These are phyloP conservation scores for Takashimella koratensis DNA, from an alignment of 1,284 basidiomycete genomes.

Conservation along the genomic window DNA sequence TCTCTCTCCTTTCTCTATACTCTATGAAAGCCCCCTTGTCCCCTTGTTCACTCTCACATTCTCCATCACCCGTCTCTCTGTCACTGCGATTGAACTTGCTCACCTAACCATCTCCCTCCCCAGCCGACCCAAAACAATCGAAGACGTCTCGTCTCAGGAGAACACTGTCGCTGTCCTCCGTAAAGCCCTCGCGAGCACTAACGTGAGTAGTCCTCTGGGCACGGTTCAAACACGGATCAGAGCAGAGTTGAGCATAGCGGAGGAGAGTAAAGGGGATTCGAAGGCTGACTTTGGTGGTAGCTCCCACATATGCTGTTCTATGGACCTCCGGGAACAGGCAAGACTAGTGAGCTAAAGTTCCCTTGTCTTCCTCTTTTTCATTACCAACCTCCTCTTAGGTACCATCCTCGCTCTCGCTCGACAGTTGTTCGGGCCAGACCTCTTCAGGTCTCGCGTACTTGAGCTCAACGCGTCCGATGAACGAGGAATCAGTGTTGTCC, in stretches of 20 bases:
- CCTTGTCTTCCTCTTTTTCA: not conserved
- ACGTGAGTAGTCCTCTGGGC: slow-evolving; percentile 60
- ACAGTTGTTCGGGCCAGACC: slow-evolving; percentile 97
- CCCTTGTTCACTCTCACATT: too few species aligned
- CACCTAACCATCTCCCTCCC: not conserved
- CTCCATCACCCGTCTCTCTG: not conserved
- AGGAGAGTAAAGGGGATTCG: too few species aligned
- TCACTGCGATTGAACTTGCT: not conserved
- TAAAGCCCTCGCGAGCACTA: slow-evolving; percentile 87
- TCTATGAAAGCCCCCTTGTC: too few species aligned
- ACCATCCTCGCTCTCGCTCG: slow-evolving; percentile 93
- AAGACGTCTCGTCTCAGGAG: slow-evolving; percentile 95
- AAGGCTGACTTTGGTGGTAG: slow-evolving; percentile 38
- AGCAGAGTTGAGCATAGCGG: not conserved
- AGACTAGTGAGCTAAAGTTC: slow-evolving; percentile 64
- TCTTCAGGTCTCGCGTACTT: slow-evolving; percentile 87
- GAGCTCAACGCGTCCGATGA: slow-evolving; percentile 99
- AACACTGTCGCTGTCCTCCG: slow-evolving; percentile 88
- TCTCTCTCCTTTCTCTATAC: too few species aligned
- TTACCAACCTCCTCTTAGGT: slow-evolving; percentile 16
- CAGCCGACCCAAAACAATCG: slow-evolving; percentile 95
- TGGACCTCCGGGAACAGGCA: slow-evolving; percentile 97
- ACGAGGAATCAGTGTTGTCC: slow-evolving; percentile 91
- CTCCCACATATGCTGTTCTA: slow-evolving; percentile 99
- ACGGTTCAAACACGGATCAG: too few species aligned